phyloP scores from a whole-genome alignment of 768 basidiomycete species.

The Mycena kentingensis region DNA sequence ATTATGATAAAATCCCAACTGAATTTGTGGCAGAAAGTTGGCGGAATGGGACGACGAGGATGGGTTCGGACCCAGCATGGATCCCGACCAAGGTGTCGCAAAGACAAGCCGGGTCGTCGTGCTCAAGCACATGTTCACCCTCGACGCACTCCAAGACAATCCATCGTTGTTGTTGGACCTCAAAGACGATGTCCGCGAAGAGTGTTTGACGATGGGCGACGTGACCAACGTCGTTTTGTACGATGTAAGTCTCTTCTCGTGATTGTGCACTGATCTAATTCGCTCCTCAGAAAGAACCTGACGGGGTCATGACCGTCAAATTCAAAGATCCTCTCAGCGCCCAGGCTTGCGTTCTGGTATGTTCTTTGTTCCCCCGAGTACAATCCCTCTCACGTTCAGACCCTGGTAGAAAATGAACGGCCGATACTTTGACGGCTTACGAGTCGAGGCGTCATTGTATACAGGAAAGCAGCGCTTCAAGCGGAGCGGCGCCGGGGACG shows the following conservation, averaged over 20 bases:
- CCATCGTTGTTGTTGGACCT: conserved; percentile 83
- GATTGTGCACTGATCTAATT: conserved; percentile 1
- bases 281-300: conserved; percentile 72
- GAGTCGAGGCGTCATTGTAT: conserved; percentile 80
- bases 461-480: conserved; percentile 80
- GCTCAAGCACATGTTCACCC: conserved; percentile 92
- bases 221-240: conserved; percentile 96
- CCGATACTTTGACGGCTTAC: conserved; percentile 84
- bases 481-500: conserved; percentile 71
- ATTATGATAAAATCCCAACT: not conserved
- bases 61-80: conserved; percentile 76
- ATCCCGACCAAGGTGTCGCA: conserved; percentile 51
- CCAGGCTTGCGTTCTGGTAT: conserved; percentile 84
- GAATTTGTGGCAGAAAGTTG: conserved; percentile 63
- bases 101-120: conserved; percentile 83
- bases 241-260: conserved; percentile 63
- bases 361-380: conserved; percentile 33
- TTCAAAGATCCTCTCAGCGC: conserved; percentile 93
- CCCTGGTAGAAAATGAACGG: conserved; percentile 85
- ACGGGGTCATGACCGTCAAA: conserved; percentile 95
- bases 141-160: conserved; percentile 84
- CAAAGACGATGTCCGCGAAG: conserved; percentile 95
- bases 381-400: not conserved
- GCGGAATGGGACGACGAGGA: conserved; percentile 95
- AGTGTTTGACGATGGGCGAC: conserved; percentile 86